Conservation (phyloP, 1,139 yeast genomes). For the Pichia inconspicua region DNA sequence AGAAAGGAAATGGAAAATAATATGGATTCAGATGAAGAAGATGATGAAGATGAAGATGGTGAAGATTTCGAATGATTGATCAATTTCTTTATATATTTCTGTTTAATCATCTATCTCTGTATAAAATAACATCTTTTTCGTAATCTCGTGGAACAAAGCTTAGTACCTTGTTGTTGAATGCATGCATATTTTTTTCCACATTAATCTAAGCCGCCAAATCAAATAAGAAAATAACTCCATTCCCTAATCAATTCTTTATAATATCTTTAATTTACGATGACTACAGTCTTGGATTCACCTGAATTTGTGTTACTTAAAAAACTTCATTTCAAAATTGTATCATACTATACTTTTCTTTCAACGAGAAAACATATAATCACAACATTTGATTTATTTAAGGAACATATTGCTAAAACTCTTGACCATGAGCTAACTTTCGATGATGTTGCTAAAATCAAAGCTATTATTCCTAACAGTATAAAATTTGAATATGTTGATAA, state of each 20-base stretch:
- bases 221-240: neutral
- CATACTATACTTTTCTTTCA: conserved; percentile 49
- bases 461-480: conserved; percentile 61
- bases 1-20: conserved; percentile 60
- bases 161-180: neutral
- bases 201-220: neutral
- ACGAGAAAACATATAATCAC: conserved; percentile 49
- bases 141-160: neutral
- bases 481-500: conserved; percentile 69
- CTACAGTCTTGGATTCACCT: neutral
- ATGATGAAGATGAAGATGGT: conserved; percentile 42
- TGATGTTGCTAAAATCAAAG: conserved; percentile 60
- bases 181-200: neutral
- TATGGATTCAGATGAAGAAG: conserved; percentile 48
- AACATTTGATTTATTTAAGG: conserved; percentile 42
- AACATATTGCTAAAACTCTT: conserved; percentile 40
- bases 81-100: neutral
- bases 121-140: neutral
- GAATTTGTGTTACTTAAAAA: conserved; percentile 32
- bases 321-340: conserved; percentile 42
- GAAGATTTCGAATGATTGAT: conserved; percentile 18
- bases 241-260: neutral
- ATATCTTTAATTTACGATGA: neutral
- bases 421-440: conserved; percentile 31
- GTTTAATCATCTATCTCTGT: neutral